These are phyloP conservation scores for Phascolomyces articulosus DNA, from an alignment of 371 early-diverging fungal genomes.

Conservation along the genomic window DNA sequence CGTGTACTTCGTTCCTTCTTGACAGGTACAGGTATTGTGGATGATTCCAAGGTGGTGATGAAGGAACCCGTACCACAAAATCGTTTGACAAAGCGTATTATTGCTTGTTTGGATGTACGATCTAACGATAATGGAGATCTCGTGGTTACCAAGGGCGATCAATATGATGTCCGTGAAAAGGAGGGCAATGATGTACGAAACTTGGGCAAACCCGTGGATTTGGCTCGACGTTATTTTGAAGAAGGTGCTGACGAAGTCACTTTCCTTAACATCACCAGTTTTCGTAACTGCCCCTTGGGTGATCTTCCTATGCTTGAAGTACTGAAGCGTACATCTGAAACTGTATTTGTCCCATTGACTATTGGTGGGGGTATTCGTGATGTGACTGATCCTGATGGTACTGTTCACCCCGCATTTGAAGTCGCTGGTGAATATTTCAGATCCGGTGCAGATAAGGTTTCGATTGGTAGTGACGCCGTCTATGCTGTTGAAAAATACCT, in stretches of 20 bases:
- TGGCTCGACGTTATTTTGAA: constrained; percentile 89
- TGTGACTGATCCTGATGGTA: constrained; percentile 81
- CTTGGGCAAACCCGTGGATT: constrained; percentile 94
- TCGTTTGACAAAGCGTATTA: constrained; percentile 85
- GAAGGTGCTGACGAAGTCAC: constrained; percentile 98
- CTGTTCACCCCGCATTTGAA: constrained; percentile 82
- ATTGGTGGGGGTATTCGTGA: constrained; percentile 98
- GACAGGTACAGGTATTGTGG: constrained; percentile 46
- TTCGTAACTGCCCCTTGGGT: constrained; percentile 86
- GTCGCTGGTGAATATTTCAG: constrained; percentile 97
- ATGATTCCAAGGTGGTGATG: constrained; percentile 26
- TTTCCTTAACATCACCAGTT: constrained; percentile 97
- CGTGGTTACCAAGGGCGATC: constrained; percentile 98
- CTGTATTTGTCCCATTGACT: constrained; percentile 96
- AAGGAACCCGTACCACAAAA: constrained; percentile 48
- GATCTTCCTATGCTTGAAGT: constrained; percentile 97
- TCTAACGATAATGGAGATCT: constrained; percentile 95
- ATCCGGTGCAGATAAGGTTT: constrained; percentile 98
- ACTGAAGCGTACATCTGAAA: constrained; percentile 81
- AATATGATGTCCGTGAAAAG: constrained; percentile 95
- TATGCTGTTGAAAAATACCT: constrained; percentile 89
- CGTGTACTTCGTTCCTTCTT: constrained; percentile 83
- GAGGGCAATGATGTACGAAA: constrained; percentile 87
- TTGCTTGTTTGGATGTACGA: constrained; percentile 97
- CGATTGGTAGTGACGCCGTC: constrained; percentile 98